Conservation (phyloP, 331 rosid species). For the Arachis monticola region DNA sequence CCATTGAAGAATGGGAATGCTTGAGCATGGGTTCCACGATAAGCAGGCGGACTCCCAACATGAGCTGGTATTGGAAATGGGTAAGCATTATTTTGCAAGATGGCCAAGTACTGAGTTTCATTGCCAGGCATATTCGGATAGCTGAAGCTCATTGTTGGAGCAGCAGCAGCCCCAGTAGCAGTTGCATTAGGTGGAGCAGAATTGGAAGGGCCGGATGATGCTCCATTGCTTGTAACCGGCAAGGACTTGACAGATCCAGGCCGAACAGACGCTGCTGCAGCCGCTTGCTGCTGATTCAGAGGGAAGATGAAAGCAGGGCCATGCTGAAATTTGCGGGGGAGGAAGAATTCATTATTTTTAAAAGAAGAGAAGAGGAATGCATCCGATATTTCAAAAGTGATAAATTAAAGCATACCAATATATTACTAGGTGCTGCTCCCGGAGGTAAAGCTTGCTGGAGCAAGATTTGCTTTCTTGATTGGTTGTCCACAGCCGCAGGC, state of each 20-base stretch:
- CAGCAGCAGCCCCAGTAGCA: constrained; percentile 41
- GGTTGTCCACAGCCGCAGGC: constrained; percentile 56
- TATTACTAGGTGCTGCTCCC: constrained; percentile 79
- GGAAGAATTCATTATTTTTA: background rate
- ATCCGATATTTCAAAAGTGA: background rate
- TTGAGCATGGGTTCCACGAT: constrained; percentile 81
- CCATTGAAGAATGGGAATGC: constrained; percentile 83
- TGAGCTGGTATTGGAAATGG: constrained; percentile 85
- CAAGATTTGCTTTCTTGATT: constrained; percentile 76
- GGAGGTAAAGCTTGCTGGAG: constrained; percentile 85
- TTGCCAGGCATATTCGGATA: constrained; percentile 76
- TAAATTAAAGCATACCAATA: constrained; percentile 59
- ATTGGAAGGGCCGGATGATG: constrained; percentile 50
- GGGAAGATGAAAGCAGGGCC: constrained; percentile 91
- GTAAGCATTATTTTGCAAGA: constrained; percentile 80
- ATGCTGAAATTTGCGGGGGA: constrained; percentile 58
- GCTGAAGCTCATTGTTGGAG: constrained; percentile 85
- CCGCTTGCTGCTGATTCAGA: constrained; percentile 88
- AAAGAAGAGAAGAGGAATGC: no score
- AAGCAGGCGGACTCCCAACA: constrained; percentile 86
- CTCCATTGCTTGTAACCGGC: constrained; percentile 58
- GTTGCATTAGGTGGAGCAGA: constrained; percentile 45
- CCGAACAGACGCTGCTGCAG: constrained; percentile 72
- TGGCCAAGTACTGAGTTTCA: constrained; percentile 85
- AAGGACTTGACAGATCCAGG: constrained; percentile 81